Evolutionary conservation across 306 rosid genomes (phyloP).

Genomic region (Carpinus fangiana): DNA sequence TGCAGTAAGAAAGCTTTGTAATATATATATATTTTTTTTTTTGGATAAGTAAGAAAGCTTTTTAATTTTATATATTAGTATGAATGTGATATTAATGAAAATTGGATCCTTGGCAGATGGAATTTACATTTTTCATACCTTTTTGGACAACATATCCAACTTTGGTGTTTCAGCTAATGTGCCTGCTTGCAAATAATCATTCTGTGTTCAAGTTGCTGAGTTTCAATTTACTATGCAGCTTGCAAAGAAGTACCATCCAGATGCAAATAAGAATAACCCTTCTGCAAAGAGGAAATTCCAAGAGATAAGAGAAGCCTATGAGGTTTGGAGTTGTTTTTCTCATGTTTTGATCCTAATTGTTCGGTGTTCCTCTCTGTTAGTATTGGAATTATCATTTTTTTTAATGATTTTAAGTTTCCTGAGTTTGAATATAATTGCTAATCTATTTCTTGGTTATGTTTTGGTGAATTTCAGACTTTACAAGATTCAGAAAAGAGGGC

Average conservation of each 20-base stretch:
- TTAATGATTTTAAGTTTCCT: slow-evolving; percentile 8
- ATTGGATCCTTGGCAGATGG: neutral
- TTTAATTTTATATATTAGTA: neutral
- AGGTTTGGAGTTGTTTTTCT: slow-evolving; percentile 49
- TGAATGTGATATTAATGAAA: neutral
- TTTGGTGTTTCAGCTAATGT: neutral
- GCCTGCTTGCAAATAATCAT: neutral
- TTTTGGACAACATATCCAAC: neutral
- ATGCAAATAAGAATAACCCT: slow-evolving; percentile 80
- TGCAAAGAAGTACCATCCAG: slow-evolving; percentile 95
- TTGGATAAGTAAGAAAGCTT: neutral
- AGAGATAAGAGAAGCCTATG: slow-evolving; percentile 92
- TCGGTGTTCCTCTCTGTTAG: neutral
- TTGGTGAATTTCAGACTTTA: slow-evolving; percentile 60
- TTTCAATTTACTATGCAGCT: slow-evolving; percentile 48
- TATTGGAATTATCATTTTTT: slow-evolving; percentile 13
- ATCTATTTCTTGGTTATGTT: slow-evolving; percentile 19
- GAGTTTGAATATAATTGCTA: slow-evolving; percentile 14
- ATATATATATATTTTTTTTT: neutral
- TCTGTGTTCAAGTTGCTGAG: slow-evolving; percentile 9
- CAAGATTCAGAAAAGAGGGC: slow-evolving; percentile 78
- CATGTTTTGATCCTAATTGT: neutral
- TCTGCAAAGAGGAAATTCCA: slow-evolving; percentile 88
- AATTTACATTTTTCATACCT: neutral
- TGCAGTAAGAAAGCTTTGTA: neutral